Conservation (phyloP, 129 eudicot genomes). For the Artemisia annua region DNA sequence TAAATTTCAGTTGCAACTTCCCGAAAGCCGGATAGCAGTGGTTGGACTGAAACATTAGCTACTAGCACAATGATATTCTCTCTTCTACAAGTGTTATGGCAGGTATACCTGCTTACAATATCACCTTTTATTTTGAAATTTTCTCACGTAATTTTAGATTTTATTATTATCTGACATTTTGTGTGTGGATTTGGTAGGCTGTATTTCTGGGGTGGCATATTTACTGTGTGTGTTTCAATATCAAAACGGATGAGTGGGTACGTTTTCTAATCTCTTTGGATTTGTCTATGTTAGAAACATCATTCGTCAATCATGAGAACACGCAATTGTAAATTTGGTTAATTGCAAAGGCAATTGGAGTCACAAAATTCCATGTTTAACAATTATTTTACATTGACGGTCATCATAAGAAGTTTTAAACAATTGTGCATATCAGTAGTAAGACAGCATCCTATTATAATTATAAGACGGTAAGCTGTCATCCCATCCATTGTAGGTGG, state of each 20-base stretch:
- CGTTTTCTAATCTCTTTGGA: conserved; percentile 27
- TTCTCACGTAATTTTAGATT: neutral
- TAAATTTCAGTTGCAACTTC: conserved; percentile 39
- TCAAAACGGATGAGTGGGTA: conserved; percentile 81
- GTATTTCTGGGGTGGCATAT: conserved; percentile 67
- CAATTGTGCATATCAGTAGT: too few relatives aligned
- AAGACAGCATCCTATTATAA: too few relatives aligned
- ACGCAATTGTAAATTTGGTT: neutral
- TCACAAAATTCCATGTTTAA: too few relatives aligned
- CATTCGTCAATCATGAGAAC: neutral
- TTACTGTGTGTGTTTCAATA: conserved; percentile 66
- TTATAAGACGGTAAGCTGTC: too few relatives aligned
- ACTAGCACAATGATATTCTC: conserved; percentile 64
- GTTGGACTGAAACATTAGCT: conserved; percentile 42
- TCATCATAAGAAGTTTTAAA: too few relatives aligned
- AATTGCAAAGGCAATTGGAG: neutral
- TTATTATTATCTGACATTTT: conserved; percentile 3
- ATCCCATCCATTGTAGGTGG: too few relatives aligned
- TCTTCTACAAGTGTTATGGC: conserved; percentile 74
- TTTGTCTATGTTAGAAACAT: neutral
- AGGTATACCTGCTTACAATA: conserved; percentile 39
- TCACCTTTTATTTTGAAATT: neutral
- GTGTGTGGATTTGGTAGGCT: conserved; percentile 37
- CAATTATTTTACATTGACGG: too few relatives aligned
- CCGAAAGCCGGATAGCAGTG: conserved; percentile 17